Evolutionary conservation across 805 yeast species (phyloP).

Genomic region (Starmerella apicola): DNA sequence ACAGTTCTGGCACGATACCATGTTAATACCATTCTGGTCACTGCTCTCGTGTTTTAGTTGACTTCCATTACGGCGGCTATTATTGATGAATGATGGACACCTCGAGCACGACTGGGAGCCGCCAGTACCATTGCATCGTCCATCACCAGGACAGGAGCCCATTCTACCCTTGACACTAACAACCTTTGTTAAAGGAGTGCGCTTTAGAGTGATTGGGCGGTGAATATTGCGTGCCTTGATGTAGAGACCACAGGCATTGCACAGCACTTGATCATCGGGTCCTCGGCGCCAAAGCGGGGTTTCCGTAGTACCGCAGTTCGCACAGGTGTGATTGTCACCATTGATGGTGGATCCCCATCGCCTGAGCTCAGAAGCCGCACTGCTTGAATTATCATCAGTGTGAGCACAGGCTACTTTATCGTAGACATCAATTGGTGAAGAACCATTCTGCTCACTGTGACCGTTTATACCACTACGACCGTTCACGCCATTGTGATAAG

Average conservation of each 20-base stretch:
- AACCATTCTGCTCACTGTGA: no score
- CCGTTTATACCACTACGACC: no score
- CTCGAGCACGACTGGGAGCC: constrained; percentile 70
- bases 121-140: constrained; percentile 79
- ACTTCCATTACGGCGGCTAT: constrained; percentile 38
- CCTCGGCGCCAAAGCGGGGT: constrained; percentile 95
- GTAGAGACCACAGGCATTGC: constrained; percentile 93
- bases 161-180: constrained; percentile 13
- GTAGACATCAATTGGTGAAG: no score
- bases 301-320: constrained; percentile 81
- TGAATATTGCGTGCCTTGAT: constrained; percentile 46
- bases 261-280: constrained; percentile 79
- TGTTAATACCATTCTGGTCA: constrained; percentile 7
- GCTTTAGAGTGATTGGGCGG: constrained; percentile 53
- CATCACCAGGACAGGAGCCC: constrained; percentile 63
- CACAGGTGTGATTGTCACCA: constrained; percentile 34
- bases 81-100: constrained; percentile 56
- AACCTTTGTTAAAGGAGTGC: constrained; percentile 22
- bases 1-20: constrained; percentile 73
- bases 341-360: constrained; percentile 1
- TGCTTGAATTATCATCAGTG: no score
- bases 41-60: neutral
- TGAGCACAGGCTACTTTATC: no score
- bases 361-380: no score
- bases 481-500: no score